A percentile compares a stretch with the other conserved stretches of the same genome.
These are phyloP conservation scores for Clonostachys rhizophaga DNA, from an alignment of 2,329 filamentous ascomycete species.

Conservation along the genomic window DNA sequence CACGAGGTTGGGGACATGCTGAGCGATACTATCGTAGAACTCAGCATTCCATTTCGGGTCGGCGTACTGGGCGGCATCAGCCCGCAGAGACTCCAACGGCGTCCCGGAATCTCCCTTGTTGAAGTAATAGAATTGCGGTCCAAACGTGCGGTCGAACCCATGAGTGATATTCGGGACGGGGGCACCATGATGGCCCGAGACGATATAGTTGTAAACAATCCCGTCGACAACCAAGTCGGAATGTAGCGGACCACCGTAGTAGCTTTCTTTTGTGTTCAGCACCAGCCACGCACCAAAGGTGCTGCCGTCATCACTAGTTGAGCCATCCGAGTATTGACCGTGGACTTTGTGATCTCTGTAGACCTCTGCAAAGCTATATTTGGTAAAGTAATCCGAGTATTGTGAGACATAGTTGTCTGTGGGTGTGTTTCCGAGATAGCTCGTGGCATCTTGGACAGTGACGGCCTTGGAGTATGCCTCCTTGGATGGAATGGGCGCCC, in stretches of 20 bases:
- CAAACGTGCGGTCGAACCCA: constrained; percentile 53
- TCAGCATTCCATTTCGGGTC: constrained; percentile 48
- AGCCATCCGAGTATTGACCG: constrained; percentile 34
- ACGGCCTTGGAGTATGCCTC: constrained; percentile 22
- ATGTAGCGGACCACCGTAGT: constrained; percentile 57
- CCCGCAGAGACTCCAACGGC: constrained; percentile 39
- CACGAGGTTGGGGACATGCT: constrained; percentile 54
- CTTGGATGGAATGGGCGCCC: constrained; percentile 39
- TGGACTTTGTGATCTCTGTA: constrained; percentile 56
- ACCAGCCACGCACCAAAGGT: constrained; percentile 59
- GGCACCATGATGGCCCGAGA: neutral
- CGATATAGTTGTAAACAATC: constrained; percentile 60
- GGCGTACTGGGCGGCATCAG: constrained; percentile 48
- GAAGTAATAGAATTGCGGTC: constrained; percentile 56
- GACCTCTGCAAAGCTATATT: constrained; percentile 56
- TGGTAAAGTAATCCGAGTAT: constrained; percentile 59
- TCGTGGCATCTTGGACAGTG: constrained; percentile 59
- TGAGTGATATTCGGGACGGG: neutral
- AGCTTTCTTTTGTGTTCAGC: constrained; percentile 60
- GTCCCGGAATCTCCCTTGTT: constrained; percentile 43
- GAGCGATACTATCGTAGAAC: constrained; percentile 60
- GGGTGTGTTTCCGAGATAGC: constrained; percentile 43
- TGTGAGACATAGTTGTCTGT: constrained; percentile 50
- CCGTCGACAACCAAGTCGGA: constrained; percentile 61
- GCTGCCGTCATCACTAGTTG: constrained; percentile 37